Conservation (phyloP, 192 early-diverging fungal genomes). For the Spinellus fusiger region DNA sequence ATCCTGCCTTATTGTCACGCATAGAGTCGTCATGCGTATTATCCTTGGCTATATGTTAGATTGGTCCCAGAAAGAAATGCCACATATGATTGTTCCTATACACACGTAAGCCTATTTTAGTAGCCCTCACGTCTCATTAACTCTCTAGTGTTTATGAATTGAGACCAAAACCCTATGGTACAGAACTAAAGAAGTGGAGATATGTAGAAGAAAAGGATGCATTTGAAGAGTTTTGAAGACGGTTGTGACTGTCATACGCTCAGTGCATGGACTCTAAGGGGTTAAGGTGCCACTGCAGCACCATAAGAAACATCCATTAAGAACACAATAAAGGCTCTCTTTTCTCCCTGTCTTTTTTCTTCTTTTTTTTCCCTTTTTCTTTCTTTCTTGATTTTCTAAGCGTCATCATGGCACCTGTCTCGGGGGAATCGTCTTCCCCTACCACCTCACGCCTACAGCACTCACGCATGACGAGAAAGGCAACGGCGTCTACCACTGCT, state of each 20-base stretch:
- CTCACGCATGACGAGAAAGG: constrained; percentile 23
- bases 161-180: constrained; percentile 33
- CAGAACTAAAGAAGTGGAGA: constrained; percentile 32
- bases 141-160: constrained; percentile 31
- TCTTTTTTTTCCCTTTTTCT: neutral
- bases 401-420: neutral
- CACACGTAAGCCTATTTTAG: constrained; percentile 24
- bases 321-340: too few relatives aligned
- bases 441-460: constrained; percentile 7
- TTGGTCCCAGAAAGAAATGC: constrained; percentile 34
- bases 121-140: neutral
- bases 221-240: constrained; percentile 20
- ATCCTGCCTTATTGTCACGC: constrained; percentile 83
- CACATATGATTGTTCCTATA: constrained; percentile 36
- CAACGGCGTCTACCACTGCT: constrained; percentile 22
- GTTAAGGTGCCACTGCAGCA: too few relatives aligned
- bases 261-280: neutral
- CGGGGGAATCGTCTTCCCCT: neutral
- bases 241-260: neutral
- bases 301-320: too few relatives aligned
- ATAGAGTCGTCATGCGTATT: constrained; percentile 87
- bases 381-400: neutral
- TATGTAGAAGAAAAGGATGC: constrained; percentile 28
- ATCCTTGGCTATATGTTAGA: constrained; percentile 88
- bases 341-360: neutral